Percentiles rank a stretch among this genome's conserved stretches.
These are phyloP conservation scores for Meredithiella fracta DNA, from an alignment of 2,329 filamentous ascomycete species.

Conservation along the genomic window DNA sequence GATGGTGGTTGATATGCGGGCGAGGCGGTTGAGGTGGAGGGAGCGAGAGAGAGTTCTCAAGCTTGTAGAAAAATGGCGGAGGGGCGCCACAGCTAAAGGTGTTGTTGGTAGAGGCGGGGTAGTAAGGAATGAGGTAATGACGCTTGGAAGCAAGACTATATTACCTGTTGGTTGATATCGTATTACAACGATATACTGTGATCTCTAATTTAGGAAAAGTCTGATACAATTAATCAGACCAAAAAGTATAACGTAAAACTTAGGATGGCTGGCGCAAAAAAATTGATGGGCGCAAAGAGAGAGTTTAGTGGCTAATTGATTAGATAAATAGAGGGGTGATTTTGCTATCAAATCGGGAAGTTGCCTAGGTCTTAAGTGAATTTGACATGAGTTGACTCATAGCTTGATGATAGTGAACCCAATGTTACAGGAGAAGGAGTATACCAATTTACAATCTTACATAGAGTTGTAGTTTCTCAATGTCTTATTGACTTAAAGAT, in stretches of 20 bases:
- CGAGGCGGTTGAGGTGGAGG: not conserved
- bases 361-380: not conserved
- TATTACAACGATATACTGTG: too few relatives aligned
- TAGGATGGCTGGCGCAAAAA: not conserved
- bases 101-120: not conserved
- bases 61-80: not conserved
- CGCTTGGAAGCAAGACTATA: too few relatives aligned
- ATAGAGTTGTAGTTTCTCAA: too few relatives aligned
- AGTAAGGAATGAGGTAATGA: too few relatives aligned
- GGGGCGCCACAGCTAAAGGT: not conserved
- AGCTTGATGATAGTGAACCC: not conserved
- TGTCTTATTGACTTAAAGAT: too few relatives aligned
- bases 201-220: too few relatives aligned
- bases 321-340: constrained; percentile 11
- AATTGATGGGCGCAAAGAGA: not conserved
- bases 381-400: constrained; percentile 1
- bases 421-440: not conserved
- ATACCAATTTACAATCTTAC: too few relatives aligned
- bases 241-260: not conserved
- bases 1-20: not conserved
- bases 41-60: not conserved
- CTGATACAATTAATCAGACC: too few relatives aligned
- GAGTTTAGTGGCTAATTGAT: not conserved
- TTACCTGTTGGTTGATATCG: too few relatives aligned
- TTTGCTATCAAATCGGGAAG: not conserved